Conservation (phyloP, 345 rosid genomes). For the Clarkia xantiana region DNA sequence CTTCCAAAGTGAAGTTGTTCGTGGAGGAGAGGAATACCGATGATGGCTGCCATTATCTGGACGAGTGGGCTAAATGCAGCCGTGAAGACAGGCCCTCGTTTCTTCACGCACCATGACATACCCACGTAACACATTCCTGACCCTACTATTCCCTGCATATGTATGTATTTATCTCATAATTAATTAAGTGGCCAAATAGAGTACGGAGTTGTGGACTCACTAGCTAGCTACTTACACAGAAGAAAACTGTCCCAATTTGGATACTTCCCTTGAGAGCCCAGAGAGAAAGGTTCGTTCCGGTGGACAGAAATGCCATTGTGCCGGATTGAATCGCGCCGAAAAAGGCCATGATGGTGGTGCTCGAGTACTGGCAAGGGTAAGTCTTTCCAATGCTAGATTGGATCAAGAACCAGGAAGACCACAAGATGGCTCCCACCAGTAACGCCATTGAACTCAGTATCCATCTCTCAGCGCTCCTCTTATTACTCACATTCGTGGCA, state of each 20-base stretch:
- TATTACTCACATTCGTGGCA: background rate
- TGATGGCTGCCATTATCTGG: constrained; percentile 39
- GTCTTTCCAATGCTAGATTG: constrained; percentile 35
- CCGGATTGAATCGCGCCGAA: constrained; percentile 53
- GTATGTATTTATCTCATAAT: too few relatives aligned
- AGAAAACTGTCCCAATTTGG: constrained; percentile 29
- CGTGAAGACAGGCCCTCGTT: constrained; percentile 49
- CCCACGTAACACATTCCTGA: constrained; percentile 46
- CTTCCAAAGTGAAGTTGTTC: constrained; percentile 49
- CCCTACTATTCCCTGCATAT: constrained; percentile 39
- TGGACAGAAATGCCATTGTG: constrained; percentile 16
- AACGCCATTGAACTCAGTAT: constrained; percentile 29
- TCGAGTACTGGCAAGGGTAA: constrained; percentile 43
- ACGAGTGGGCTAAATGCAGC: constrained; percentile 50
- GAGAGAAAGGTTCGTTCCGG: constrained; percentile 21
- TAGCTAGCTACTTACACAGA: constrained; percentile 43
- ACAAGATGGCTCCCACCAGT: constrained; percentile 28
- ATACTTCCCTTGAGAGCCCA: constrained; percentile 34
- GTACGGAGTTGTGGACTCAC: too few relatives aligned
- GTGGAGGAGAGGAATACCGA: constrained; percentile 42
- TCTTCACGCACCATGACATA: constrained; percentile 61
- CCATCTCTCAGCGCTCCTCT: constrained; percentile 25
- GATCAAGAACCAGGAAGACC: constrained; percentile 50
- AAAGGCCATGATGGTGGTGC: constrained; percentile 50
- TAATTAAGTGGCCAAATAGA: too few relatives aligned